Base-by-base conservation (phyloP, 2,329 filamentous ascomycete species). In the Aureobasidium namibiae region DNA sequence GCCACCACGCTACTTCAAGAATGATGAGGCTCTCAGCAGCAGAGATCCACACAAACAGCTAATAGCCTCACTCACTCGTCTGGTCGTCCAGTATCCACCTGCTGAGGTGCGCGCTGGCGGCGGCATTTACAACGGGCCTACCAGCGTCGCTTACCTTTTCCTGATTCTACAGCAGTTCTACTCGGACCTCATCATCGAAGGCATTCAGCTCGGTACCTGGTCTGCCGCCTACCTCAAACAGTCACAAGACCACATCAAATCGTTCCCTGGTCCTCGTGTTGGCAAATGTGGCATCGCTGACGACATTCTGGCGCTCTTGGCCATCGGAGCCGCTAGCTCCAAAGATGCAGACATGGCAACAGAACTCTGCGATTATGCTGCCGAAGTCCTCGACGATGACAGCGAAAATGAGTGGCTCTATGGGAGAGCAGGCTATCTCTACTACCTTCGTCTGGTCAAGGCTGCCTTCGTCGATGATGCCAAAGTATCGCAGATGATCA, bases 341-440 rank as follows among this genome's bases (percentile, higher is more conserved):
- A 76, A 77, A 63, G 78, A 80, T 60, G 67, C 69, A 16, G 77
- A 79, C 26, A 78, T 78, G 62, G 78, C 75, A 11, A 72, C 72
- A 54, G 74, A 78, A 61, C 70, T 80, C n/a, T 79, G 77, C 68
- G 75, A 78, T 63, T 78, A 78, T 65, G 71, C 74, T 10, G 74
- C 69, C 7, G 76, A 81, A 48, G 78, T 77, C 50, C 69, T 75
- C 11, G 73, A 76, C 53, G 61, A 65, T 0, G 75, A 76, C 1
- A 78, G 79, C 26, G 74, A 76, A 44, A 83, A 87, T 57, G 86
- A 89, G 66, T 80, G 85, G 70, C 72, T 87, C 6, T 84, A 86
- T 67, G 87, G 87, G 6, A 79, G 85, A 11, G 83, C 86, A 1
- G 87, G 87, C 0, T 82, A 84, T 56, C 74, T 90, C 24, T 89